These are phyloP conservation scores for Calonectria fujianensis DNA, from an alignment of 2,329 filamentous ascomycete species.

Conservation along the genomic window DNA sequence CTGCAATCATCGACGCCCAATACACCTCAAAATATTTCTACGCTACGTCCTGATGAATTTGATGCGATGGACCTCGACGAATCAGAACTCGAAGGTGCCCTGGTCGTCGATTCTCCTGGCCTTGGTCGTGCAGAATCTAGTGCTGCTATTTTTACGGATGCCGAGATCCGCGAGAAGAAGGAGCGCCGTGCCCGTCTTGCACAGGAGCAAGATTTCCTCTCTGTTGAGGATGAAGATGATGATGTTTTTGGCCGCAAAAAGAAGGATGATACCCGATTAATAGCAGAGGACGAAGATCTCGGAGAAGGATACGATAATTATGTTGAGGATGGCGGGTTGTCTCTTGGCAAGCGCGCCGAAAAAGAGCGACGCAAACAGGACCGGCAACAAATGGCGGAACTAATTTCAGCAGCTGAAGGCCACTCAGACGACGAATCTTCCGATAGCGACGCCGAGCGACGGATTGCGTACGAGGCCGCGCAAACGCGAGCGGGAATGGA, in stretches of 20 bases:
- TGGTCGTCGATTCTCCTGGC: conserved; percentile 75
- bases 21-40: conserved; percentile 80
- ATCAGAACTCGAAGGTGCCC: conserved; percentile 77
- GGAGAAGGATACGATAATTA: conserved; percentile 96
- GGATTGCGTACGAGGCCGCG: conserved; percentile 89
- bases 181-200: conserved; percentile 89
- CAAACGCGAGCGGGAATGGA: conserved; percentile 94
- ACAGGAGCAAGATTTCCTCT: conserved; percentile 79
- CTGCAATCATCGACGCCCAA: conserved; percentile 90
- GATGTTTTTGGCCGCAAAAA: conserved; percentile 69
- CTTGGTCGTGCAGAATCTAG: conserved; percentile 56
- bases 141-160: conserved; percentile 83
- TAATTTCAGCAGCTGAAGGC: conserved; percentile 88
- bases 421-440: conserved; percentile 76
- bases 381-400: conserved; percentile 85
- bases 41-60: conserved; percentile 66
- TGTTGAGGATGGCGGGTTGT: conserved; percentile 87
- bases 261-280: conserved; percentile 83
- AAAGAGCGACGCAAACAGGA: conserved; percentile 80
- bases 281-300: conserved; percentile 92
- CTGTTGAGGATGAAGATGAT: conserved; percentile 77
- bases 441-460: conserved; percentile 82
- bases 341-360: conserved; percentile 86
- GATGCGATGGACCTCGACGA: conserved; percentile 74
- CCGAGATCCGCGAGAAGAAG: conserved; percentile 94